Evolutionary conservation across 371 early-diverging fungal species (phyloP).

Genomic region (Lichtheimia ramosa): DNA sequence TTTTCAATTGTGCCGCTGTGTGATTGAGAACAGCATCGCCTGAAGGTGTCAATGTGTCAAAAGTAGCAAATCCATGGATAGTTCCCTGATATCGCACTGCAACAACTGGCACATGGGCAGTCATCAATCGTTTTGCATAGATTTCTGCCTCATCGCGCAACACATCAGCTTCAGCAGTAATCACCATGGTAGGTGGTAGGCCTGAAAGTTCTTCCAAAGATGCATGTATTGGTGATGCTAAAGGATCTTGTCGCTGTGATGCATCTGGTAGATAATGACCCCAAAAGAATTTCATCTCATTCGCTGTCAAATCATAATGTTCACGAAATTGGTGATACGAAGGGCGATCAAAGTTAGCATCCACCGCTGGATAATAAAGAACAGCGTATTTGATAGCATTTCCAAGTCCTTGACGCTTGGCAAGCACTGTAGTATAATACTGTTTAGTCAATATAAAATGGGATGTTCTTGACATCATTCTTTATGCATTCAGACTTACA

Average conservation of each 20-base stretch:
- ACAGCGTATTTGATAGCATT: constrained; percentile 6
- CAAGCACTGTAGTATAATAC: constrained; percentile 7
- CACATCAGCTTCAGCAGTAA: constrained; percentile 35
- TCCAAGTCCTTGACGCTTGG: constrained; percentile 5
- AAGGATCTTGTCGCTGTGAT: constrained; percentile 1
- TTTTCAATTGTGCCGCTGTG: too few relatives aligned
- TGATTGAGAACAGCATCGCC: too few relatives aligned
- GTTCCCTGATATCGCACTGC: constrained; percentile 14
- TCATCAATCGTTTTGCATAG: constrained; percentile 17
- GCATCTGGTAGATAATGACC: background rate
- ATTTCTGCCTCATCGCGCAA: constrained; percentile 35
- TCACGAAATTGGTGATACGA: constrained; percentile 1
- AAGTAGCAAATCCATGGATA: background rate
- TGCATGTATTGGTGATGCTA: constrained; percentile 18
- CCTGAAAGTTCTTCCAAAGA: constrained; percentile 24
- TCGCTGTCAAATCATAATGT: background rate
- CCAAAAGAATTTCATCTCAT: constrained; percentile 4
- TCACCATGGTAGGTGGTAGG: constrained; percentile 30
- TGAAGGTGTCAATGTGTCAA: too few relatives aligned
- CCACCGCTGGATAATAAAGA: constrained; percentile 11
- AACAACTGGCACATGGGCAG: constrained; percentile 27
- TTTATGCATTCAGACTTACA: constrained; percentile 13
- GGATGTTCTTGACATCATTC: background rate
- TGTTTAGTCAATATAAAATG: too few relatives aligned
- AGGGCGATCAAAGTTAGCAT: constrained; percentile 9